Evolutionary conservation across 345 rosid genomes (phyloP).

Genomic region (Crucihimalaya himalaica): DNA sequence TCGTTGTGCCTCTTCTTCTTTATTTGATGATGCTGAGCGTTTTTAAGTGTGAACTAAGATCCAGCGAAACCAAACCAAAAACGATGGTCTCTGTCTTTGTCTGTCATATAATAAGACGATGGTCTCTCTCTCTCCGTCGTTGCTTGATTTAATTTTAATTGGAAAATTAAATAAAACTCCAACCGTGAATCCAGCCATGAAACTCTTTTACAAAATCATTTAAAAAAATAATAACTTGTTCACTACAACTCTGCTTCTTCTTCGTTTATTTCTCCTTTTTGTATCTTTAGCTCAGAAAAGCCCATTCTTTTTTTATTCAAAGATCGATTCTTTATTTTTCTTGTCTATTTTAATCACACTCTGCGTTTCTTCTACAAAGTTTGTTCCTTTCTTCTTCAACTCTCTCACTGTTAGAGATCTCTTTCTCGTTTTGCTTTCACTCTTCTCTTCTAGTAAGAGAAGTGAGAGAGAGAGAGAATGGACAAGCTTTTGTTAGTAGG

Average conservation of each 20-base stretch:
- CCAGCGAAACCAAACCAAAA: conserved; percentile 1
- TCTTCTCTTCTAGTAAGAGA: conserved; percentile 26
- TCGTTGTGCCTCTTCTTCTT: neutral
- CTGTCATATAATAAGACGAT: conserved; percentile 26
- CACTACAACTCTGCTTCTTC: conserved; percentile 14
- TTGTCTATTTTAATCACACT: neutral
- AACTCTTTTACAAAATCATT: conserved; percentile 11
- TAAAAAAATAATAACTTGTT: neutral
- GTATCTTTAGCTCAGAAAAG: conserved; percentile 18
- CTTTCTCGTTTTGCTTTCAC: conserved; percentile 22
- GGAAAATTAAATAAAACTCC: neutral
- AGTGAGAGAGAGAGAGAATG: conserved; percentile 32
- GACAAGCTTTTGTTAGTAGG: conserved; percentile 48
- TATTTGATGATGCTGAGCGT: conserved; percentile 26
- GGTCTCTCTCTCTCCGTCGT: no score
- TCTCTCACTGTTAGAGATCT: conserved; percentile 29
- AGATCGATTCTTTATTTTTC: conserved; percentile 17
- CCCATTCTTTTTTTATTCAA: conserved; percentile 19
- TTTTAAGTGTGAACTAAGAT: conserved; percentile 38
- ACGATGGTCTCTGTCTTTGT: conserved; percentile 33
- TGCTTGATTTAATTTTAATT: neutral
- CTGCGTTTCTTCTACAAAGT: conserved; percentile 22
- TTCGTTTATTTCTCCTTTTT: neutral
- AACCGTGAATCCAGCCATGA: conserved; percentile 44
- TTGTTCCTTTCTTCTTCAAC: conserved; percentile 35